Conservation (phyloP, 305 asterid species). For the Fraxinus ornus region DNA sequence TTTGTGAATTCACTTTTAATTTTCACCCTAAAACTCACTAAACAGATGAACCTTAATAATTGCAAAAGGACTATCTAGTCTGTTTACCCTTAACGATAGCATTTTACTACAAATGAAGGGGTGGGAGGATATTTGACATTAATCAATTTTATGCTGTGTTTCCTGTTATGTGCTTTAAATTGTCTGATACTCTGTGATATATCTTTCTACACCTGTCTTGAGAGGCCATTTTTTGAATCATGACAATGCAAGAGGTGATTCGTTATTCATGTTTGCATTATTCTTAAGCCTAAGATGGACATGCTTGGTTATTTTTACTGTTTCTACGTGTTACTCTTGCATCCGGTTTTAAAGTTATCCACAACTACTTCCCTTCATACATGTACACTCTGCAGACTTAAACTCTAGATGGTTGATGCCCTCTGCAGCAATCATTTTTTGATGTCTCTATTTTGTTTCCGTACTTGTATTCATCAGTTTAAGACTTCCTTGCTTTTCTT, state of each 20-base stretch:
- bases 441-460: no score
- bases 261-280: neutral
- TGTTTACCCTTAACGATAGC: neutral
- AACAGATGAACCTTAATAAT: neutral
- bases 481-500: neutral
- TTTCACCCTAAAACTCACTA: neutral
- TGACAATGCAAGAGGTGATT: neutral
- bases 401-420: neutral
- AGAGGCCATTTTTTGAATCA: neutral
- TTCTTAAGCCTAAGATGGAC: neutral
- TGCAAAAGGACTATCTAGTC: neutral
- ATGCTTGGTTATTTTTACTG: neutral
- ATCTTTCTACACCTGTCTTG: neutral
- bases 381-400: neutral
- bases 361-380: neutral
- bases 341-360: neutral
- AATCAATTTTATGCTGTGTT: neutral
- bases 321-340: neutral
- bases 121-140: neutral
- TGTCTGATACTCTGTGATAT: neutral
- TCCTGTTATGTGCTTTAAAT: neutral
- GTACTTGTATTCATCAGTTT: neutral
- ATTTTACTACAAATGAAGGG: neutral
- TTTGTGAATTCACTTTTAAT: neutral
- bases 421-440: conserved; percentile 13